Percentiles rank a stretch among this genome's conserved stretches.
Conservation (phyloP, 1,139 yeast species). For the Suhomyces bokatorum region DNA sequence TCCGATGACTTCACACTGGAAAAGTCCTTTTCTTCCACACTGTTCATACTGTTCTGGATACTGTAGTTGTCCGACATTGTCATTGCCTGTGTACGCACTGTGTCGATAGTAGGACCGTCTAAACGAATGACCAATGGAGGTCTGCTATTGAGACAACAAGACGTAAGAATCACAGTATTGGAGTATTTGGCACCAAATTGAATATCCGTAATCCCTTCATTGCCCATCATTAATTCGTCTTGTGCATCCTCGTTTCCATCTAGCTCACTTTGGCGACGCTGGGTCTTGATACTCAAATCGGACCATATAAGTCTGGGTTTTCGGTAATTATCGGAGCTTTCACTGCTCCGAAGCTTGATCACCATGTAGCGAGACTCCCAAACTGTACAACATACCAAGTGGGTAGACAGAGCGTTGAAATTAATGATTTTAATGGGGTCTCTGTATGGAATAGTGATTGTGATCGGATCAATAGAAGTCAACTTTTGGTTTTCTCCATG, state of each 20-base stretch:
- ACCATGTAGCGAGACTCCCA: slow-evolving; percentile 78
- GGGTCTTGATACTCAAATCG: slow-evolving; percentile 26
- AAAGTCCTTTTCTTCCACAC: slow-evolving; percentile 22
- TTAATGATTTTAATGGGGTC: slow-evolving; percentile 78
- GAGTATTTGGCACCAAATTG: slow-evolving; percentile 49
- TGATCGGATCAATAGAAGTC: slow-evolving; percentile 54
- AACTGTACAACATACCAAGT: slow-evolving; percentile 79
- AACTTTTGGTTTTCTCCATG: slow-evolving; percentile 19
- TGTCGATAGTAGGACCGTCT: slow-evolving; percentile 39
- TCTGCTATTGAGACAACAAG: slow-evolving; percentile 38
- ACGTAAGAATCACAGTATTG: slow-evolving; percentile 38
- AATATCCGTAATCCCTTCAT: slow-evolving; percentile 88
- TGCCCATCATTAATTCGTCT: slow-evolving; percentile 51
- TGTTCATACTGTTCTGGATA: slow-evolving; percentile 17
- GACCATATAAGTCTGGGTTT: slow-evolving; percentile 65
- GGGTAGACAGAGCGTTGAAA: slow-evolving; percentile 70
- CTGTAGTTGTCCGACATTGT: slow-evolving; percentile 16
- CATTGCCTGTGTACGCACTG: slow-evolving; percentile 10
- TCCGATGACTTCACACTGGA: slow-evolving; percentile 34
- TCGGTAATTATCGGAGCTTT: slow-evolving; percentile 30
- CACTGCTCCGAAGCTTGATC: slow-evolving; percentile 57
- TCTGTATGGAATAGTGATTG: slow-evolving; percentile 80
- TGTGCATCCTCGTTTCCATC: slow-evolving; percentile 20
- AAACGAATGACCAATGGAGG: slow-evolving; percentile 41
- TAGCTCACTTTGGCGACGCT: slow-evolving; percentile 15